Conservation (phyloP, 495 filamentous ascomycete genomes). For the Astrothelium subdiscretum region DNA sequence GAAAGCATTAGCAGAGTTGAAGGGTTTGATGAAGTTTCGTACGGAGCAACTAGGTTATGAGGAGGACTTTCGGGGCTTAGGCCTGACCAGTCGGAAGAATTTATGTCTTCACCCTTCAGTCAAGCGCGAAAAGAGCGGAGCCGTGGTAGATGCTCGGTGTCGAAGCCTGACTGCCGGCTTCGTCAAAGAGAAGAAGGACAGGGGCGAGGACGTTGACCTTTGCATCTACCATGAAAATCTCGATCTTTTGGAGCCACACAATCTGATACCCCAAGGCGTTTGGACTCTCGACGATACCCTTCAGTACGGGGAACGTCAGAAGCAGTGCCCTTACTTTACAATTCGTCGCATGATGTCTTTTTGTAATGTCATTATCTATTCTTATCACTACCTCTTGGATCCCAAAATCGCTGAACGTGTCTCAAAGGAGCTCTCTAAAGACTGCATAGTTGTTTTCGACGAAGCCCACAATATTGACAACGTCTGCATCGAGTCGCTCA, state of each 20-base stretch:
- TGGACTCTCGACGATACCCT: slow-evolving; percentile 89
- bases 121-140: slow-evolving; percentile 87
- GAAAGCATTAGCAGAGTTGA: slow-evolving; percentile 87
- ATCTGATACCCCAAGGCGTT: slow-evolving; percentile 82
- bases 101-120: slow-evolving; percentile 92
- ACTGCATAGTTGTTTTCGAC: slow-evolving; percentile 98
- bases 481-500: slow-evolving; percentile 95
- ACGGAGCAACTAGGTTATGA: slow-evolving; percentile 70
- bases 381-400: slow-evolving; percentile 95
- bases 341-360: slow-evolving; percentile 95
- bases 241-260: slow-evolving; percentile 86
- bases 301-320: slow-evolving; percentile 83
- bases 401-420: slow-evolving; percentile 97
- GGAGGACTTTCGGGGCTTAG: slow-evolving; percentile 88
- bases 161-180: slow-evolving; percentile 93
- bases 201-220: slow-evolving; percentile 83
- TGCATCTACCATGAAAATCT: slow-evolving; percentile 98
- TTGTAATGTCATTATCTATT: slow-evolving; percentile 99
- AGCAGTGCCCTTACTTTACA: slow-evolving; percentile 96
- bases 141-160: slow-evolving; percentile 87
- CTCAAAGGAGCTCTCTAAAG: slow-evolving; percentile 90
- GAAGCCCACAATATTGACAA: slow-evolving; percentile 99
- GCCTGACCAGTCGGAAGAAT: slow-evolving; percentile 93
- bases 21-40: slow-evolving; percentile 87
- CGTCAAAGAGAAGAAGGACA: slow-evolving; percentile 90